phyloP scores from a whole-genome alignment of 371 early-diverging fungal genomes.

The Mucor indicus region DNA sequence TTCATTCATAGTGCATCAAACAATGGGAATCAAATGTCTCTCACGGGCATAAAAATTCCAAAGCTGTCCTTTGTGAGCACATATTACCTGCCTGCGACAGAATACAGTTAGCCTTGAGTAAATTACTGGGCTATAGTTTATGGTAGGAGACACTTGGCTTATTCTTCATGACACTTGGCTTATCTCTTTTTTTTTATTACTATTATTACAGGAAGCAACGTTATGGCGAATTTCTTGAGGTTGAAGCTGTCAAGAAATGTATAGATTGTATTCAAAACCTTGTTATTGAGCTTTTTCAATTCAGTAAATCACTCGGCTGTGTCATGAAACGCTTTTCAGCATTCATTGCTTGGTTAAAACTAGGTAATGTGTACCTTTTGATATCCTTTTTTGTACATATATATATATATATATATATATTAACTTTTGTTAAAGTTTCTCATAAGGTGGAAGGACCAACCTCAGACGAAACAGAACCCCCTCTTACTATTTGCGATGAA shows the following conservation, averaged over 20 bases:
- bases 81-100: slow-evolving; percentile 17
- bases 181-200: no score
- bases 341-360: slow-evolving; percentile 17
- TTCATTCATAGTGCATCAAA: slow-evolving; percentile 9
- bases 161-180: no score
- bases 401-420: no score
- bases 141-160: slow-evolving; percentile 7
- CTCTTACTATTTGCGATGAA: slow-evolving; percentile 13
- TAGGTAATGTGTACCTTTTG: slow-evolving; percentile 4
- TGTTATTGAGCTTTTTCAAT: background rate
- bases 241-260: slow-evolving; percentile 5
- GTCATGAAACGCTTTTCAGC: slow-evolving; percentile 12
- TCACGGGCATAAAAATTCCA: slow-evolving; percentile 7
- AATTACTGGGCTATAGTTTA: slow-evolving; percentile 15
- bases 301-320: background rate
- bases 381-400: no score
- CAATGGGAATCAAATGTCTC: slow-evolving; percentile 10
- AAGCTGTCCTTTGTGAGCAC: slow-evolving; percentile 8
- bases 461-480: slow-evolving; percentile 5
- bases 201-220: slow-evolving; percentile 16
- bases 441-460: slow-evolving; percentile 4
- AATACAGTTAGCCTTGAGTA: slow-evolving; percentile 14
- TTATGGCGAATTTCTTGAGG: slow-evolving; percentile 16
- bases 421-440: slow-evolving; percentile 4
- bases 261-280: background rate